Base-by-base conservation (phyloP, 306 rosid species). In the Cicer pinnatifidum region DNA sequence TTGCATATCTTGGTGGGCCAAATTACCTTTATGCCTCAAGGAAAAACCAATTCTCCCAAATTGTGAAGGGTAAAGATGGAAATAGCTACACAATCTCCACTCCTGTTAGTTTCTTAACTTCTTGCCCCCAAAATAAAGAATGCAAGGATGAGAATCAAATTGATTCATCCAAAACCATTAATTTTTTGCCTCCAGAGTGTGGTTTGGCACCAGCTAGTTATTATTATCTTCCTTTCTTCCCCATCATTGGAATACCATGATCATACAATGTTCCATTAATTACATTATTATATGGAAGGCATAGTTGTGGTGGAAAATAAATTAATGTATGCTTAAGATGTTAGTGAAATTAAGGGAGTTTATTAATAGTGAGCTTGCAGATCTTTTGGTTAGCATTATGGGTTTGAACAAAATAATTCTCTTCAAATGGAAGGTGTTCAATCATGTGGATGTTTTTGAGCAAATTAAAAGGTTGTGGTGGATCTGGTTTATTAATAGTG, bases 231-330 rank as follows among this genome's bases (percentile, higher is more conserved):
- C 98, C 97, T 50, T 88, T 82, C 85, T 6, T 91, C 76, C 98
- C 98, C 23, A 93, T 93, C 73, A 91, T 91, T 23, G 98, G 98
- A 78, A 85, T 93, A 51, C 98, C 98, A n/a, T 93, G 81, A 84
- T 51, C 48, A 63, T 53, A 13, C 33, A 2, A 23, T 75, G 37
- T 46, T 67, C 13, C 67, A 40, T 11, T 66, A 12, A 35, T 11
- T 11, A 9, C 5, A 9, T 1, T 62, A 3, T n/a, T 17, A 15
- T 66, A 47, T 73, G 66, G 48, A 69, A 48, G 71, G 39, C 68
- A 17, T 51, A 12, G 56, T 41, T 51, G 41, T 50, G 15, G 19
- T 16, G 33, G 33, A 1, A 59, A 46, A 35, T 1, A 17, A 50
- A 57, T 69, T 47, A 47, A 37, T 60, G 65, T 10, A 33, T 73